Percentiles rank a stretch among this genome's conserved stretches.
Evolutionary conservation across 345 rosid species (phyloP).

Genomic region (Capsella bursapastoris): DNA sequence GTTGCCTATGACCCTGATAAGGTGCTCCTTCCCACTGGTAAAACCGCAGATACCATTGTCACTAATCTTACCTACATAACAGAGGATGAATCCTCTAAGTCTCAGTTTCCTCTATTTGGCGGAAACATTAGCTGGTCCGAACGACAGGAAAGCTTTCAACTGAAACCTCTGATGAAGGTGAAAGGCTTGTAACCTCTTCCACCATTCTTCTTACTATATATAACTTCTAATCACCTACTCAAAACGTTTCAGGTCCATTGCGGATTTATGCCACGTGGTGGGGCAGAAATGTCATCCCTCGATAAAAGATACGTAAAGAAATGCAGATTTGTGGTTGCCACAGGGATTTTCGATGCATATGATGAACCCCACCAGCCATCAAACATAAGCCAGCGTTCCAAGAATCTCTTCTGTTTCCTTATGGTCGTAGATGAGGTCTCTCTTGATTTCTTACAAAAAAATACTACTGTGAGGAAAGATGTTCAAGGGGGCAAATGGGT

Average conservation of each 20-base stretch:
- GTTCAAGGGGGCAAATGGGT: constrained; percentile 79
- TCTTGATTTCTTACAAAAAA: constrained; percentile 62
- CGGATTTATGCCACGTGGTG: constrained; percentile 83
- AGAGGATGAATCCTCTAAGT: constrained; percentile 60
- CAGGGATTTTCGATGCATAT: constrained; percentile 94
- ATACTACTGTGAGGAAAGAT: constrained; percentile 71
- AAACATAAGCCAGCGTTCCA: constrained; percentile 74
- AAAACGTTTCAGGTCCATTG: constrained; percentile 69
- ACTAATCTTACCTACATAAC: constrained; percentile 62
- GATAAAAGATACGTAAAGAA: constrained; percentile 73
- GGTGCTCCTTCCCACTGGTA: constrained; percentile 65
- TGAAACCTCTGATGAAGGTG: constrained; percentile 83
- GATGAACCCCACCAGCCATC: constrained; percentile 92
- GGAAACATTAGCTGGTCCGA: constrained; percentile 83
- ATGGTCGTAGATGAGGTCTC: constrained; percentile 91
- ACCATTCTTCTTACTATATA: background rate
- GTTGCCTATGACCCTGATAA: constrained; percentile 65
- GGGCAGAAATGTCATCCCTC: constrained; percentile 78
- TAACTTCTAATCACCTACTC: constrained; percentile 15
- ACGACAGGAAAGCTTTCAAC: constrained; percentile 78
- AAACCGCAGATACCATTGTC: constrained; percentile 61
- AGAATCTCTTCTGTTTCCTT: constrained; percentile 85
- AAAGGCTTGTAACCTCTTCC: background rate
- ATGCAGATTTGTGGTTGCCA: constrained; percentile 88
- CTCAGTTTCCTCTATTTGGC: constrained; percentile 76